Evolutionary conservation across 2,329 filamentous ascomycete species (phyloP).

Genomic region (Cladosporium sp.): DNA sequence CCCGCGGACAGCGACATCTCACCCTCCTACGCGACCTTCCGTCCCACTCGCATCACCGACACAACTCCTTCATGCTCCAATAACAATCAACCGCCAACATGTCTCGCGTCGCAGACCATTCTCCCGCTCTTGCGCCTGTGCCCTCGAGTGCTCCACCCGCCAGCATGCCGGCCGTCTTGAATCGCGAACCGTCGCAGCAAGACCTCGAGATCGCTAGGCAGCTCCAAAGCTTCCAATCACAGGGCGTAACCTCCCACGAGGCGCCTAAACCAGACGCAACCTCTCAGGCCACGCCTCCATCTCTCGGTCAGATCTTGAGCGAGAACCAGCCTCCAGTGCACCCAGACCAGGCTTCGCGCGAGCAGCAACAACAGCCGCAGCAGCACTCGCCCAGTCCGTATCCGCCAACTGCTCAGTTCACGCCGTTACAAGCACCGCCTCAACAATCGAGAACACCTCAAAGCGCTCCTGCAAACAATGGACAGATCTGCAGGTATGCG

Average conservation of each 20-base stretch:
- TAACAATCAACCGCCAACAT: neutral
- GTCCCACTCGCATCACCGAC: neutral
- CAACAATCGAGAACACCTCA: neutral
- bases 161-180: constrained; percentile 29
- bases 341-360: neutral
- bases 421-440: constrained; percentile 5
- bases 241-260: constrained; percentile 26
- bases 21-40: neutral
- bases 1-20: neutral
- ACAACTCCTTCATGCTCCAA: neutral
- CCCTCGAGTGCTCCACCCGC: constrained; percentile 1
- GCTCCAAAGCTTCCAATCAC: constrained; percentile 44
- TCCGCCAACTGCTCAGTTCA: constrained; percentile 10
- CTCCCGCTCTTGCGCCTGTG: neutral
- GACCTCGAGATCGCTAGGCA: constrained; percentile 48
- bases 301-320: constrained; percentile 9
- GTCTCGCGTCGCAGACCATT: constrained; percentile 1
- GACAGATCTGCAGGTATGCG: constrained; percentile 68
- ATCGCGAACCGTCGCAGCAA: constrained; percentile 44
- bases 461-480: constrained; percentile 32
- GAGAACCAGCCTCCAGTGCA: neutral
- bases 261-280: constrained; percentile 13
- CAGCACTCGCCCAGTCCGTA: constrained; percentile 3
- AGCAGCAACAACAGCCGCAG: neutral
- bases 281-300: constrained; percentile 12